These are phyloP conservation scores for Linnemannia elongata DNA, from an alignment of 192 early-diverging fungal species.

Conservation along the genomic window DNA sequence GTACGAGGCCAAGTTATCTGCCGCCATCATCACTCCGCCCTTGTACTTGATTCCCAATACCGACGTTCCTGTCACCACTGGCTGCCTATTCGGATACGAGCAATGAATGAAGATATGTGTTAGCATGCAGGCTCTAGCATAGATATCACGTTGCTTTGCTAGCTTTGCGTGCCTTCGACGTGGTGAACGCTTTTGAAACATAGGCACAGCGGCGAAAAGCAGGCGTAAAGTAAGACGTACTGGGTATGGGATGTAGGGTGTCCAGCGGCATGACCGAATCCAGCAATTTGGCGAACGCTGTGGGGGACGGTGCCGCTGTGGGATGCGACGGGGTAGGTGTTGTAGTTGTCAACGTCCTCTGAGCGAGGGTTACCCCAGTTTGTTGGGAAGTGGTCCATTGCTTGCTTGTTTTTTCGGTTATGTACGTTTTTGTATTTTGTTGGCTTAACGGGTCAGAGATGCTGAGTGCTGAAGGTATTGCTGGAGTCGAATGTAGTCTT, in stretches of 20 bases:
- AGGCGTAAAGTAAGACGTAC: slow-evolving; percentile 54
- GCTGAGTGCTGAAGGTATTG: background rate
- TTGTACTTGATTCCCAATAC: slow-evolving; percentile 96
- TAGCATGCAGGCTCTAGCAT: no score
- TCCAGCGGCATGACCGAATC: slow-evolving; percentile 57
- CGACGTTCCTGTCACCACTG: slow-evolving; percentile 94
- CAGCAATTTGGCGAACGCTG: slow-evolving; percentile 64
- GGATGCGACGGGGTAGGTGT: slow-evolving; percentile 60
- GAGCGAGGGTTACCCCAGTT: slow-evolving; percentile 84
- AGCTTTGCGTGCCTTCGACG: no score
- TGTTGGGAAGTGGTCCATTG: slow-evolving; percentile 83
- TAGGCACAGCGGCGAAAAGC: background rate
- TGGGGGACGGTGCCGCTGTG: slow-evolving; percentile 61
- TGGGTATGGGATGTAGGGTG: slow-evolving; percentile 69
- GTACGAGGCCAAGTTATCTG: slow-evolving; percentile 96
- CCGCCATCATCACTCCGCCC: slow-evolving; percentile 97
- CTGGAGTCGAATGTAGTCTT: background rate
- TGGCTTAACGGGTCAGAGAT: background rate
- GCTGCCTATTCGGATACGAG: slow-evolving; percentile 63
- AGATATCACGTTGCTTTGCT: no score
- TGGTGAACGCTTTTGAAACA: no score
- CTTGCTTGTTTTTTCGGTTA: background rate
- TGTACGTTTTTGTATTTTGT: no score
- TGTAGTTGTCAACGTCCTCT: slow-evolving; percentile 66
- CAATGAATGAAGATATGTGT: background rate